Conservation (phyloP, 2,329 filamentous ascomycete species). For the Neofusicoccum sp. region DNA sequence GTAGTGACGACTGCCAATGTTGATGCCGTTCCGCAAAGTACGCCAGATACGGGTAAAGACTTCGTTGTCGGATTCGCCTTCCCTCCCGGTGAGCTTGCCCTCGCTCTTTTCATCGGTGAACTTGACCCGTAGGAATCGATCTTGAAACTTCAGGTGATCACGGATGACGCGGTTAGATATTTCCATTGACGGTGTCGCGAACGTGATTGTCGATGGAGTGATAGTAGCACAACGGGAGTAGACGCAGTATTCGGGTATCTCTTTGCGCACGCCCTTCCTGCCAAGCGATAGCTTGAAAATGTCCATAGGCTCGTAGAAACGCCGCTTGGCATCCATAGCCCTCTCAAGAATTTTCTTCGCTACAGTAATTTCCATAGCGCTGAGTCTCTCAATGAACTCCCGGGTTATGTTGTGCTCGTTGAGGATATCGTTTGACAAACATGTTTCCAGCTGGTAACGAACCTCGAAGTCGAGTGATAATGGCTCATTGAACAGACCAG, state of each 20-base stretch:
- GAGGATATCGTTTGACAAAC: constrained; percentile 75
- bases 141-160: constrained; percentile 63
- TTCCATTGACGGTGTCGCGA: constrained; percentile 75
- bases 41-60: constrained; percentile 56
- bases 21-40: constrained; percentile 67
- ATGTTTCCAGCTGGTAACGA: constrained; percentile 89
- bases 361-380: constrained; percentile 48
- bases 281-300: constrained; percentile 59
- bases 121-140: constrained; percentile 84
- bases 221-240: constrained; percentile 73
- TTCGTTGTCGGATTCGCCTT: constrained; percentile 42
- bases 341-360: constrained; percentile 72
- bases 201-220: constrained; percentile 80
- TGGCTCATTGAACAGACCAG: not conserved
- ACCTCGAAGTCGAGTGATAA: constrained; percentile 63
- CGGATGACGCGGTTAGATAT: constrained; percentile 85
- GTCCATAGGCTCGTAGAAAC: constrained; percentile 67
- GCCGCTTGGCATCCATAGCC: constrained; percentile 62
- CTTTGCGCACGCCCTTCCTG: constrained; percentile 44
- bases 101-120: constrained; percentile 77
- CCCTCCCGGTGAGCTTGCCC: constrained; percentile 32
- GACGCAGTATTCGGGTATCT: constrained; percentile 69
- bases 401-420: constrained; percentile 70
- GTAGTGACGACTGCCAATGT: constrained; percentile 76
- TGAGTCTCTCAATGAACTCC: constrained; percentile 66